A percentile compares a stretch with the other conserved stretches of the same genome.
These are phyloP conservation scores for Emericellopsis terricola DNA, from an alignment of 495 filamentous ascomycete genomes.

Conservation along the genomic window DNA sequence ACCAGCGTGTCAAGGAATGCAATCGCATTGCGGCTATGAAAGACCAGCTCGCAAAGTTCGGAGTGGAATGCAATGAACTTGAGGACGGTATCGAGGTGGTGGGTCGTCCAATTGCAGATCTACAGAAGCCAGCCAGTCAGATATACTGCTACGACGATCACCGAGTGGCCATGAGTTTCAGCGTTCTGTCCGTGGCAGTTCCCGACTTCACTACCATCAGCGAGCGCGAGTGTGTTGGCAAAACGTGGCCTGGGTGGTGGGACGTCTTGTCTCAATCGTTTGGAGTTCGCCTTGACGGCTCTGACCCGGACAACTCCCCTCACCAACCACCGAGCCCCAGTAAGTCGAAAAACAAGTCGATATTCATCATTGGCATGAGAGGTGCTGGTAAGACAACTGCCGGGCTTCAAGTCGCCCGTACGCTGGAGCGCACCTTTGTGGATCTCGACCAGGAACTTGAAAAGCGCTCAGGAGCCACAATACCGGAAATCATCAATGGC, in stretches of 20 bases:
- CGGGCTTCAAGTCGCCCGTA: conserved; percentile 60
- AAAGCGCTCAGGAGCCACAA: conserved; percentile 45
- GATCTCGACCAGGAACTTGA: conserved; percentile 86
- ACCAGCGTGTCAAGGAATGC: conserved; percentile 96
- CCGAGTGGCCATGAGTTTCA: conserved; percentile 95
- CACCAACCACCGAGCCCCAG: conserved; percentile 5
- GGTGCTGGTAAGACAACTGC: conserved; percentile 94
- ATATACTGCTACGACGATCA: conserved; percentile 96
- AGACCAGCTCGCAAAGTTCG: conserved; percentile 89
- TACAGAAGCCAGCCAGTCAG: conserved; percentile 44
- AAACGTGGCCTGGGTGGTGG: conserved; percentile 99
- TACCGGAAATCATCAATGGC: conserved; percentile 65
- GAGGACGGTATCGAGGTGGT: conserved; percentile 84
- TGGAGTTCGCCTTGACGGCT: conserved; percentile 51
- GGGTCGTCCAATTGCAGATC: conserved; percentile 40
- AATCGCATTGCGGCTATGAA: conserved; percentile 96
- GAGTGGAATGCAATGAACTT: conserved; percentile 69
- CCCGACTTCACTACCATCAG: conserved; percentile 59
- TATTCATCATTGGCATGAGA: conserved; percentile 95
- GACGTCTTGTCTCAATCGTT: conserved; percentile 67
- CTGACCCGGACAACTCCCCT: conserved; percentile 21
- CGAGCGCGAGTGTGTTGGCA: conserved; percentile 84
- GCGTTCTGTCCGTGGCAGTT: conserved; percentile 65
- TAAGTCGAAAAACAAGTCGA: conserved; percentile 34
- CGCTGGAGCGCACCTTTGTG: conserved; percentile 58